phyloP scores from a whole-genome alignment of 257 asterid genomes.

The Salvia miltiorrhiza region DNA sequence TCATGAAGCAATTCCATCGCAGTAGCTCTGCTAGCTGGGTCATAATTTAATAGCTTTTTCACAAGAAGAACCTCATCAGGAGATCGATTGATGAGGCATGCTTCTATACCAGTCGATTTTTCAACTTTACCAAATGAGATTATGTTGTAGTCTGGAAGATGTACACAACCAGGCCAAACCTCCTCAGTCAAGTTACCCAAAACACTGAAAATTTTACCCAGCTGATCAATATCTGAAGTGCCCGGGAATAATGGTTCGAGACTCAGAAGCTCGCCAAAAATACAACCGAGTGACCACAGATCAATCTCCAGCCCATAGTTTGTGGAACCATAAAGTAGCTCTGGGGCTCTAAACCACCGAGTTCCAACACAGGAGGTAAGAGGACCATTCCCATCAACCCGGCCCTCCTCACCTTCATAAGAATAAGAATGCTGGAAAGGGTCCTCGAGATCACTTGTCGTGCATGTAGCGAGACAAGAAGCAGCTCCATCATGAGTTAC shows the following conservation, averaged over 20 bases:
- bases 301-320: slow-evolving; percentile 82
- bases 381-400: slow-evolving; percentile 49
- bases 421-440: slow-evolving; percentile 48
- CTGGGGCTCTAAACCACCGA: slow-evolving; percentile 95
- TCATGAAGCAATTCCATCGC: slow-evolving; percentile 78
- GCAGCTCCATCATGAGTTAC: slow-evolving; percentile 63
- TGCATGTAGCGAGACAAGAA: slow-evolving; percentile 81
- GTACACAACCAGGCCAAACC: slow-evolving; percentile 76
- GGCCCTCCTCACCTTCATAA: slow-evolving; percentile 59
- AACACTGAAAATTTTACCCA: slow-evolving; percentile 55
- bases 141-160: slow-evolving; percentile 82
- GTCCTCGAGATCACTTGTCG: slow-evolving; percentile 75
- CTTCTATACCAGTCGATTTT: slow-evolving; percentile 61
- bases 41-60: slow-evolving; percentile 54
- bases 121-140: slow-evolving; percentile 74
- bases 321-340: slow-evolving; percentile 87
- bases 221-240: slow-evolving; percentile 84
- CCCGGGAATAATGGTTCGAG: slow-evolving; percentile 87
- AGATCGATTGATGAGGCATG: slow-evolving; percentile 53
- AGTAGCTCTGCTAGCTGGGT: slow-evolving; percentile 74
- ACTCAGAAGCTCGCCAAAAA: slow-evolving; percentile 77
- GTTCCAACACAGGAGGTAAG: slow-evolving; percentile 97
- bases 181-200: slow-evolving; percentile 76
- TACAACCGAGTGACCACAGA: slow-evolving; percentile 94
- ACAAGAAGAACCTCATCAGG: slow-evolving; percentile 61